Percentiles rank a stretch among this genome's conserved stretches.
phyloP scores from a whole-genome alignment of 208 protist genomes.

The Leishmania arabica region DNA sequence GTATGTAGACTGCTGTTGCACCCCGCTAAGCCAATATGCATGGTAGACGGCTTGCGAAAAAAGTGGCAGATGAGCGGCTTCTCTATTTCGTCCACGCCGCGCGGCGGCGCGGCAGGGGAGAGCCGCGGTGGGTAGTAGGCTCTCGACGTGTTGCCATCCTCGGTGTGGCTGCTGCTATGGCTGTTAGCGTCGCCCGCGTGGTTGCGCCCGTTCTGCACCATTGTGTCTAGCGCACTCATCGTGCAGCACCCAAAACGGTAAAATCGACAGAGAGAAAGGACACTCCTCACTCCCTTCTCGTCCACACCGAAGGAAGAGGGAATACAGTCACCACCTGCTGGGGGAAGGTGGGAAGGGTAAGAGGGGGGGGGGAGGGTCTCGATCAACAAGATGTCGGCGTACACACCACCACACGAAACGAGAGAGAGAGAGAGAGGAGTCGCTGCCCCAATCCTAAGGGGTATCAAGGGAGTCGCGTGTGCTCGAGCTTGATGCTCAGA shows the following conservation, averaged over 20 bases:
- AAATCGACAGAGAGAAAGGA: not conserved
- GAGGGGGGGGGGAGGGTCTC: not conserved
- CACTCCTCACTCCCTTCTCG: not conserved
- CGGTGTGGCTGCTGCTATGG: not conserved
- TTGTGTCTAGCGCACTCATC: not conserved
- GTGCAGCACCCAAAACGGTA: not conserved
- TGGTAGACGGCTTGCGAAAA: constrained; percentile 9
- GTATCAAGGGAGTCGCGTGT: not conserved
- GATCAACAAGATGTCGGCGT: not conserved
- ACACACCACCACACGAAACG: not conserved
- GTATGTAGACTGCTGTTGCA: constrained; percentile 1
- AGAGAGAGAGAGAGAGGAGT: not conserved
- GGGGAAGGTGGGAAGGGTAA: not conserved
- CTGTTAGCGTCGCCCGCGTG: not conserved
- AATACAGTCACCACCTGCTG: not conserved
- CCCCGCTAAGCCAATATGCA: not conserved
- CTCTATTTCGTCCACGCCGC: constrained; percentile 9
- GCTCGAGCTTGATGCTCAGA: not conserved
- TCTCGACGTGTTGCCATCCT: not conserved
- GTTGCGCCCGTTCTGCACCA: not conserved
- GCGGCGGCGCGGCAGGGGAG: not conserved
- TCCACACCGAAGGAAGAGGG: not conserved
- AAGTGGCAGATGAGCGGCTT: constrained; percentile 38
- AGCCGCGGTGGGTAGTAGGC: not conserved
- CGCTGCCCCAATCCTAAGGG: not conserved